Evolutionary conservation across 176 grass and related monocot species (phyloP).

Genomic region (Bonia amplexicaulis): DNA sequence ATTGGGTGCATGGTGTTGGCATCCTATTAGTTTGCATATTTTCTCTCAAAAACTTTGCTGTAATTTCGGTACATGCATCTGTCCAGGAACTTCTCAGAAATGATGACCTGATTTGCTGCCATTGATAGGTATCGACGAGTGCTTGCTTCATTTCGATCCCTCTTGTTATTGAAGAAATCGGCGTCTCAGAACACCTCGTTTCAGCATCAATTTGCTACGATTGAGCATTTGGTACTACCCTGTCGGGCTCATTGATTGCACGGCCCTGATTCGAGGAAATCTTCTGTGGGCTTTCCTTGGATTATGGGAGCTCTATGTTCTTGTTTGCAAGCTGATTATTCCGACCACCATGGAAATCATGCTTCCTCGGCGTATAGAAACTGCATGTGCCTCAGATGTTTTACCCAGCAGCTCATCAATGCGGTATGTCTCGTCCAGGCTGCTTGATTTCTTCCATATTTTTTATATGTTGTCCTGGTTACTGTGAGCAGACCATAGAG

Average conservation of each 20-base stretch:
- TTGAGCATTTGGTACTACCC: not conserved
- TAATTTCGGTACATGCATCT: not conserved
- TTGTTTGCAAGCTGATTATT: constrained; percentile 61
- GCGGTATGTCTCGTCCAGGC: constrained; percentile 36
- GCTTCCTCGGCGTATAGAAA: constrained; percentile 36
- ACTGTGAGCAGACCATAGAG: not conserved
- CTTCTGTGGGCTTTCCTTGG: constrained; percentile 8
- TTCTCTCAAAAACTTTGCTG: not conserved
- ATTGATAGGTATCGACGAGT: not conserved
- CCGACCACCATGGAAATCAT: constrained; percentile 44
- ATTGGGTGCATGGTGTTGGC: not conserved
- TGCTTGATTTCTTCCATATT: not conserved
- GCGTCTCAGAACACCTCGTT: not conserved
- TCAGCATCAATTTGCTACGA: not conserved
- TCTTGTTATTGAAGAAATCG: not conserved
- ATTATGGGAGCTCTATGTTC: constrained; percentile 89
- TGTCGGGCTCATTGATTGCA: not conserved
- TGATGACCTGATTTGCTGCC: not conserved
- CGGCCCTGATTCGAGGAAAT: not conserved
- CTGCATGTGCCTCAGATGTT: constrained; percentile 80
- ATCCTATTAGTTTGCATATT: not conserved
- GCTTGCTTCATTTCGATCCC: not conserved
- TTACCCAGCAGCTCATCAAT: constrained; percentile 70
- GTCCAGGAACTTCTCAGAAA: not conserved
- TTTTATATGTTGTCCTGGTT: not conserved